Evolutionary conservation across 2,329 filamentous ascomycete species (phyloP).

Genomic region (Teratosphaeria nubilosa): DNA sequence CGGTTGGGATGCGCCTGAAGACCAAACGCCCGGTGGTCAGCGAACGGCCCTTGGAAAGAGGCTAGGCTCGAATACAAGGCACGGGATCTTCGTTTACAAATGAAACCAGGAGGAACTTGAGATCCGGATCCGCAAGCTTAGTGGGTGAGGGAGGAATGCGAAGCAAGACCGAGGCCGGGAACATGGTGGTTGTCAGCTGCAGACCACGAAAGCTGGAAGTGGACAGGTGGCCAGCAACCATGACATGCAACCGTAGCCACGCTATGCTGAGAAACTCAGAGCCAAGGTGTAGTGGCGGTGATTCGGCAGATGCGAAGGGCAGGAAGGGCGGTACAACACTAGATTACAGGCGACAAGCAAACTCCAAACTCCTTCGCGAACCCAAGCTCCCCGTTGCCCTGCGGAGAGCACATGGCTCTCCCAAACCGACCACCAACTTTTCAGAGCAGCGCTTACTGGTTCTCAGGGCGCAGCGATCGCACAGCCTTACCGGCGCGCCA

Average conservation of each 20-base stretch:
- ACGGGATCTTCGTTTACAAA: not conserved
- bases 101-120: not conserved
- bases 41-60: not conserved
- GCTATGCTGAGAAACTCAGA: not conserved
- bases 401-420: not conserved
- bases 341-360: not conserved
- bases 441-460: constrained; percentile 15
- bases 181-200: not conserved
- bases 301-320: not conserved
- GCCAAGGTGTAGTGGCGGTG: not conserved
- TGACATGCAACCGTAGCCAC: not conserved
- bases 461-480: constrained; percentile 41
- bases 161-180: not conserved
- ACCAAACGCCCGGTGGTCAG: not conserved
- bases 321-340: not conserved
- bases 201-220: not conserved
- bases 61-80: not conserved
- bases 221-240: not conserved
- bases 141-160: not conserved
- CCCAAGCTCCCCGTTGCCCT: not conserved
- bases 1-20: not conserved
- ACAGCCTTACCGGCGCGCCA: constrained; percentile 98
- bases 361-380: not conserved
- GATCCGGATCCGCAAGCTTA: not conserved
- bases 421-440: not conserved